Evolutionary conservation across 192 early-diverging fungal genomes (phyloP), one percentile per base, ranked within the genome.

Genomic region (Gryganskiella cystojenkinii): DNA sequence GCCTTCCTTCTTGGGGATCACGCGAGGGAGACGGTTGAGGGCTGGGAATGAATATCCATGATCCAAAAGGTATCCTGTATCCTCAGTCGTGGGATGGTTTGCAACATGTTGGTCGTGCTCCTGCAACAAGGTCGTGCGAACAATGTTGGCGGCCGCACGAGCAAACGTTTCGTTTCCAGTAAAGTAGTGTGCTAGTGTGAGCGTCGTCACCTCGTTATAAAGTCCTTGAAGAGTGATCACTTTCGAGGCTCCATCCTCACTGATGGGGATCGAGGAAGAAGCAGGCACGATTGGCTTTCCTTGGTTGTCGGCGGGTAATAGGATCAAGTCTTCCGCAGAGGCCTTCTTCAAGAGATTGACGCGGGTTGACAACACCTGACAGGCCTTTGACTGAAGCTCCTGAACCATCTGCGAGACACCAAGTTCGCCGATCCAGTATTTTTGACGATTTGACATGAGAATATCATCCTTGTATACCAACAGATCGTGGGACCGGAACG

Each of bases 31-130:
- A 10, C 83, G 83, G 52, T 82, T 86, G 20, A 87, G 55, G 37
- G 76, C 71, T 9, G 88, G 88, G 79, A 89, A 88, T n/a, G 80
- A 85, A 46, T 88, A 88, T 24, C 88, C 88, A 70, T 89, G 86
- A 44, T 88, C 88, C n/a, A 83, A 78, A 24, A 84, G 56, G 27
- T 83, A 84, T 34, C 86, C 85, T 44, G 81, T 81, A 22, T 82
- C 86, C 40, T 83, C 79, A 17, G 83, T 80, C 5, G 82, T 75
- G n/a, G 78, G 70, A 11, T 74, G 53, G 19, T 59, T 51, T 5
- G 85, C 79, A 19, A 78, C 67, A 24, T 81, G 63, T 47, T 85
- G 78, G 27, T 84, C 82, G 53, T 87, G 80, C 54, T 86, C 82
- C 37, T 86, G 82, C 44, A 89, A 66, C 13, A 89, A 51, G 15